Base-by-base conservation (phyloP, 1,284 basidiomycete species). In the Pseudozyma hubeiensis region DNA sequence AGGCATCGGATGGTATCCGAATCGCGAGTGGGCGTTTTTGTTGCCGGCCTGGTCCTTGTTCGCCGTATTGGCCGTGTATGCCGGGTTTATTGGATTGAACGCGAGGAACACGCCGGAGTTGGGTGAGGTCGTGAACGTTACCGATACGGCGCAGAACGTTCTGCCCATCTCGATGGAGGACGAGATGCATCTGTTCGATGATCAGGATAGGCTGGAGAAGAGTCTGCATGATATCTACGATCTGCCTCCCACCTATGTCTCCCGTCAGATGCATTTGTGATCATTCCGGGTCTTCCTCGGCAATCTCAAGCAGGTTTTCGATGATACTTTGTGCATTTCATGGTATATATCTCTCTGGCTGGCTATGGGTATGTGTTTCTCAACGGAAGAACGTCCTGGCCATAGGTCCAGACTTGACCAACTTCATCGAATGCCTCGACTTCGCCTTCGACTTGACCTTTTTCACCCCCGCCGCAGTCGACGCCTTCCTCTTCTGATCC, bases 1-100 rank as follows among this genome's bases (percentile, higher is more conserved):
- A 4, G 76, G 78, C 17, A 67, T 79, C n/a, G 73, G 66, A 3
- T 79, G 75, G 75, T 79, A 79, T 43, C 78, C 78, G 10, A 79
- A 74, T 24, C 65, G 78, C 29, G 78, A 79, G 16, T 79, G 78
- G 78, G 78, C 78, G 5, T 79, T 70, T 19, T 49, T 79, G 29
- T 33, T 79, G 17, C 78, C 78, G 1, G 75, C 78, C 5, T 79
- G 75, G 75, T 73, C 72, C 7, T 41, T 75, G n/a, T 59, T 79
- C 34, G 64, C 62, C 8, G 69, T 79, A n/a, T 58, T 79, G 14
- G 66, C 65, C 29, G 50, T 63, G 29, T 79, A 79, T 52, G 73
- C 65, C 17, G 69, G 58, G 34, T 79, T 78, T 14, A 67, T 79
- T 14, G 68, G 64, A 13, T 31, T 70, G 45, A 78, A 78, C 31